Evolutionary conservation across 176 grass and related monocot genomes (phyloP), one percentile per base, ranked within the genome.

Genomic region (Aegilops umbellulata): DNA sequence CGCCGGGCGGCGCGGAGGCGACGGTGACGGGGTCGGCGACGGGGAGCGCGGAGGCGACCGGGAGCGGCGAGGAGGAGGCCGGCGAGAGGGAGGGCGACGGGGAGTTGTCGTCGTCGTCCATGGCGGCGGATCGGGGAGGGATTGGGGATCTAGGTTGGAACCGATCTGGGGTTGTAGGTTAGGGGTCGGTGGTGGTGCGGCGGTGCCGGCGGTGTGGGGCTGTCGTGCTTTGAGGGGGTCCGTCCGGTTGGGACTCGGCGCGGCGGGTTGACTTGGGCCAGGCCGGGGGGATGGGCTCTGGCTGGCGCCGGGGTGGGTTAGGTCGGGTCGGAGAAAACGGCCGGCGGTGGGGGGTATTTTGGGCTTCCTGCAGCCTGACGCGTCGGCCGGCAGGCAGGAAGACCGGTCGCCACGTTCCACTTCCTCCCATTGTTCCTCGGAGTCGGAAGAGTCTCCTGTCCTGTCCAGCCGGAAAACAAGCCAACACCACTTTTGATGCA

Each of bases 161-260:
- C 42, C 78, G 83, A 79, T 86, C 27, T 88, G 86, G 49, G 49
- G 49, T 53, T 53, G 49, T 53, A 53, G 49, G 77, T 53, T 71
- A 85, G 78, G 81, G 77, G 77, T 76, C 74, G 80, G 75, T 78
- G 85, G 85, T 87, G 89, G 85, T 84, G 89, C 85, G 89, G 89
- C 89, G 85, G 85, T 91, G 84, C 89, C 85, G 89, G 85, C 89
- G 89, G 89, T 83, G 89, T 79, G 74, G 65, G 84, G 84, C 35
- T 42, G 88, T 83, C 74, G 75, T 87, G 84, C 79, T 79, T 90
- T 87, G 80, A 87, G 80, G 79, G 58, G 89, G 74, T 26, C 42
- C n/a, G 39, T 84, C 87, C 85, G 79, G 85, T 73, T 65, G 41
- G 57, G 81, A 41, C 87, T 72, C 83, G 83, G 32, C 73, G 24